phyloP scores from a whole-genome alignment of 331 rosid species.

The Acacia pycnantha region DNA sequence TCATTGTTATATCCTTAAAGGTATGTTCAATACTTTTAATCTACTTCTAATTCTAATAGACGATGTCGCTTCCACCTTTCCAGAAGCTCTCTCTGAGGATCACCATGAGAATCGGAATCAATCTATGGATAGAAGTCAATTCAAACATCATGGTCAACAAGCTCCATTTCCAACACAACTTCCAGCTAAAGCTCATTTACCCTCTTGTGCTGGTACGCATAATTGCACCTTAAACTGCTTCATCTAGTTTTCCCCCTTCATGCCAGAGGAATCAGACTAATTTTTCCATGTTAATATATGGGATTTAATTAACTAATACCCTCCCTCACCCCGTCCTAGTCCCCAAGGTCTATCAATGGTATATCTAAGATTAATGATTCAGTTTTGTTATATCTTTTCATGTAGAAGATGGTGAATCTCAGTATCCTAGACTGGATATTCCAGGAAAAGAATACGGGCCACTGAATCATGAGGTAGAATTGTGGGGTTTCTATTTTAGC shows the following conservation, averaged over 20 bases:
- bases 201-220: constrained; percentile 72
- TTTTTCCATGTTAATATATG: constrained; percentile 1
- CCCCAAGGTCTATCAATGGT: background rate
- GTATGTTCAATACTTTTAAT: constrained; percentile 21
- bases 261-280: constrained; percentile 17
- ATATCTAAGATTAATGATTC: constrained; percentile 5
- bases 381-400: constrained; percentile 25
- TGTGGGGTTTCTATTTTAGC: constrained; percentile 24
- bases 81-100: constrained; percentile 56
- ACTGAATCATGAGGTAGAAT: constrained; percentile 58
- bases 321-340: background rate
- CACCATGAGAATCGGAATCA: constrained; percentile 67
- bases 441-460: constrained; percentile 55
- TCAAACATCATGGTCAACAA: constrained; percentile 42
- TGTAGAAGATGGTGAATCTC: constrained; percentile 74
- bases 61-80: constrained; percentile 19
- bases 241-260: constrained; percentile 16
- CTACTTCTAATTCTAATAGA: constrained; percentile 21
- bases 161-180: constrained; percentile 85
- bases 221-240: constrained; percentile 3
- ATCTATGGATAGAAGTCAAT: constrained; percentile 49
- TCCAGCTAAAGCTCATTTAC: constrained; percentile 86
- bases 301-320: background rate
- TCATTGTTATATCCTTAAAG: constrained; percentile 21
- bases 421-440: constrained; percentile 61